These are phyloP conservation scores for Stachybotrys chlorohalonatus DNA, from an alignment of 2,329 filamentous ascomycete species.

Conservation along the genomic window DNA sequence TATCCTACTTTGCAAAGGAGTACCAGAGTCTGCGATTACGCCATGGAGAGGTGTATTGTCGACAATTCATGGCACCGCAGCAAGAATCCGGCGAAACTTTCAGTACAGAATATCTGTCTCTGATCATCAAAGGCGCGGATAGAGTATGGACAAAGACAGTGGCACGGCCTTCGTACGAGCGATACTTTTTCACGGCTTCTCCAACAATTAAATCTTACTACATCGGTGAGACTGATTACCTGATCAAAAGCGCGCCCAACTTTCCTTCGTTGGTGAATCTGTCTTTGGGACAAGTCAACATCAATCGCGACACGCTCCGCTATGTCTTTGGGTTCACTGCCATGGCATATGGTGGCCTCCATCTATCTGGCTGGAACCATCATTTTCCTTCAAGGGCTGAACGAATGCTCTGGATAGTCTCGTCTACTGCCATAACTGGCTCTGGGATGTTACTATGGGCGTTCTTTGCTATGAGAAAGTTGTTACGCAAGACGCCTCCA, in stretches of 20 bases:
- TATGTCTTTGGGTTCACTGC: background rate
- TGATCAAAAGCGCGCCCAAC: background rate
- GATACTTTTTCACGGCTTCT: background rate
- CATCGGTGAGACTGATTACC: background rate
- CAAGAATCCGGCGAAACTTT: background rate
- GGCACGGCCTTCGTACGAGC: background rate
- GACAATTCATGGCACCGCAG: background rate
- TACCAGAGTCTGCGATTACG: background rate
- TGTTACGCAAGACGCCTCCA: background rate
- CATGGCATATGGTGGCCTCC: background rate
- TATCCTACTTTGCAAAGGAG: background rate
- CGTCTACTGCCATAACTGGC: background rate
- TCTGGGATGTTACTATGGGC: background rate
- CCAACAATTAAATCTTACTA: background rate
- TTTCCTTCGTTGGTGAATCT: background rate
- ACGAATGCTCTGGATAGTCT: background rate
- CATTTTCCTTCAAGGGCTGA: background rate
- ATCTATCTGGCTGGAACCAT: background rate
- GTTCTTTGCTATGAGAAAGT: background rate
- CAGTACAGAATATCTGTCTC: background rate
- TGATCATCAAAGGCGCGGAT: background rate
- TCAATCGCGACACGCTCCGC: background rate
- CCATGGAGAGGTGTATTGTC: background rate
- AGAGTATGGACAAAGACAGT: background rate
- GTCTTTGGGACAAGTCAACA: background rate